A percentile compares a stretch with the other conserved stretches of the same genome.
These are phyloP conservation scores for Nannizzia gypsea DNA, from an alignment of 2,329 filamentous ascomycete genomes.

Conservation along the genomic window DNA sequence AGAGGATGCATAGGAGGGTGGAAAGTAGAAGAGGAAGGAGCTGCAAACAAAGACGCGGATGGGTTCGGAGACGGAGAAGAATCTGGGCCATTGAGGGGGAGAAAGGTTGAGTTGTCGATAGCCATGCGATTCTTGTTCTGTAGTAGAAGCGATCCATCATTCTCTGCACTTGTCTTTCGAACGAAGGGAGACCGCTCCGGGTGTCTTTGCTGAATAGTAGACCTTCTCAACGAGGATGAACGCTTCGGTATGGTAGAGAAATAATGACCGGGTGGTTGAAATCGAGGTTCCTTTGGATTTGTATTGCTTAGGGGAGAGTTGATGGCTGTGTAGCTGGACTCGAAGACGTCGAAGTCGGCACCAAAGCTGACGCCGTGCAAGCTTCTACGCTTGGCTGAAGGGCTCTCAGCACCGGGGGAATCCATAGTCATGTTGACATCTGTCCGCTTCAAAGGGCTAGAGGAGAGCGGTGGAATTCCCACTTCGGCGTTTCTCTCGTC, in stretches of 20 bases:
- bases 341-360: conserved; percentile 64
- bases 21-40: conserved; percentile 21
- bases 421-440: conserved; percentile 84
- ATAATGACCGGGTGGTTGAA: conserved; percentile 26
- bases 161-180: conserved; percentile 35
- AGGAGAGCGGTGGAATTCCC: conserved; percentile 40
- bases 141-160: conserved; percentile 35
- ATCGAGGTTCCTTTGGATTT: conserved; percentile 17
- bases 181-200: conserved; percentile 50
- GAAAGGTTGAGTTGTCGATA: conserved; percentile 59
- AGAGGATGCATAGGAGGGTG: conserved; percentile 58
- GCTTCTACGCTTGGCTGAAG: conserved; percentile 82
- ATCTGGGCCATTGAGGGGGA: conserved; percentile 50
- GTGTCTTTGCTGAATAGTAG: conserved; percentile 75
- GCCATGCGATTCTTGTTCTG: conserved; percentile 60
- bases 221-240: conserved; percentile 68
- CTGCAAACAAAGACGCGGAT: conserved; percentile 34
- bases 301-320: conserved; percentile 15
- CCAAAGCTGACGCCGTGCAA: conserved; percentile 60
- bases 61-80: conserved; percentile 53
- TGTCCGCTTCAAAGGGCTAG: conserved; percentile 82
- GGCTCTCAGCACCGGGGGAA: conserved; percentile 52
- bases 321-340: conserved; percentile 31
- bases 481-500: conserved; percentile 40
- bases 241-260: conserved; percentile 51